Percentiles rank a stretch among this genome's conserved stretches.
These are phyloP conservation scores for Tolypocladium guangdongense DNA, from an alignment of 2,329 filamentous ascomycete genomes.

Conservation along the genomic window DNA sequence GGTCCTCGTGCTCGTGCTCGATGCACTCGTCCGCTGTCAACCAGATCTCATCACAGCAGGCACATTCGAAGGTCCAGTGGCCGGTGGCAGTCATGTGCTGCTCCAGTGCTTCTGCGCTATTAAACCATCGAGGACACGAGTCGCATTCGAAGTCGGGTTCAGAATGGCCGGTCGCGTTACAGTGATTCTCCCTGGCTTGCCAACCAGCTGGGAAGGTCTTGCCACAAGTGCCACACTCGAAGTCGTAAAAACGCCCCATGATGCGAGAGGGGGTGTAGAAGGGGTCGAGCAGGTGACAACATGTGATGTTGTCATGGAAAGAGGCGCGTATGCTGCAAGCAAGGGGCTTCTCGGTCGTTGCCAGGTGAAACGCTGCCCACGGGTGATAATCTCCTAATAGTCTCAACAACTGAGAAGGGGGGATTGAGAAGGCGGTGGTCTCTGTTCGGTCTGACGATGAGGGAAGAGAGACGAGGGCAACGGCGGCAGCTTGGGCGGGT, in stretches of 20 bases:
- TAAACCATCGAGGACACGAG: conserved; percentile 14
- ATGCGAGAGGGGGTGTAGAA: too few relatives aligned
- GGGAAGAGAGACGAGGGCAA: too few relatives aligned
- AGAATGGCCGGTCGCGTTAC: conserved; percentile 13
- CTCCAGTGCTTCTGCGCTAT: conserved; percentile 6
- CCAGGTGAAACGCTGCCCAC: too few relatives aligned
- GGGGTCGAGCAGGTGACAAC: too few relatives aligned
- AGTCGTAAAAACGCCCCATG: background rate
- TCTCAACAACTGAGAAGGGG: too few relatives aligned
- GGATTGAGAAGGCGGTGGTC: too few relatives aligned
- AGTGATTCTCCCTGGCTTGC: conserved; percentile 16
- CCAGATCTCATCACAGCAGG: conserved; percentile 12
- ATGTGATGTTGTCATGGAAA: too few relatives aligned
- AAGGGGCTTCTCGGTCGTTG: too few relatives aligned
- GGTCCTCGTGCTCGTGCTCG: conserved; percentile 16
- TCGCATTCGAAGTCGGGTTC: conserved; percentile 16
- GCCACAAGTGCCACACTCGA: conserved; percentile 16
- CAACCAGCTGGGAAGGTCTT: conserved; percentile 12
- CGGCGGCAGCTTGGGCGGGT: too few relatives aligned
- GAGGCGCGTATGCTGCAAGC: too few relatives aligned
- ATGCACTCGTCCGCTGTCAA: conserved; percentile 4
- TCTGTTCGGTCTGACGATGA: too few relatives aligned
- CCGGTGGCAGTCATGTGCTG: conserved; percentile 18
- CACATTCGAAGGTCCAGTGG: conserved; percentile 20
- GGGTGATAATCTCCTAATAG: too few relatives aligned